Base-by-base conservation (phyloP, 306 rosid genomes). In the Ammopiptanthus mongolicus region DNA sequence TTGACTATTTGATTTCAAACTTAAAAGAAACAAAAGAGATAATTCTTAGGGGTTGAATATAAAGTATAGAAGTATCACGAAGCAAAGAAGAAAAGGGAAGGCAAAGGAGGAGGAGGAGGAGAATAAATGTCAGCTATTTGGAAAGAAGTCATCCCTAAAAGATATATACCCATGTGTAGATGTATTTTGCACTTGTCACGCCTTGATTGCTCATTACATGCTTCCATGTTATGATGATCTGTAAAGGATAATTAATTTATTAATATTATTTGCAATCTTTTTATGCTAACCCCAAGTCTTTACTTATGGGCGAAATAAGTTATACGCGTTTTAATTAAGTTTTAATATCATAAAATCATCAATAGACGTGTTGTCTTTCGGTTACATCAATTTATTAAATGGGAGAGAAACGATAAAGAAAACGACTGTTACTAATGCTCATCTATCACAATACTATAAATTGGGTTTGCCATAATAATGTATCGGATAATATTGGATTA, bases 161-260 rank as follows among this genome's bases (percentile, higher is more conserved):
- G 79, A 80, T 68, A 81, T 60, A 25, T 37, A 34, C 25, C 41
- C 80, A 72, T 77, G 87, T 84, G 82, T 77, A 42, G 18, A 72
- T 66, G 78, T 61, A 77, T 46, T 80, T 53, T 77, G 80, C 87
- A 84, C 75, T 68, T 67, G 80, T 80, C 76, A 77, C 77, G 87
- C 87, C 85, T 84, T 77, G 78, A 84, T 80, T 84, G 83, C 67
- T 73, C 75, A 77, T 77, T 80, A 65, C 65, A 33, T 65, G 75
- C 46, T 29, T 72, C 72, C 86, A 77, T 77, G 82, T 77, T 77
- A 82, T 57, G 58, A 63, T 84, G 79, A 84, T 63, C 83, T 84
- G 83, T 84, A 81, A 77, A 81, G 88, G 13, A 41, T 9, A 67
- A 17, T 68, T 77, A 29, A 56, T 74, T 63, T 67, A 50, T 66